These are phyloP conservation scores for Amesomyces nigricolor DNA, from an alignment of 2,329 filamentous ascomycete genomes.

Conservation along the genomic window DNA sequence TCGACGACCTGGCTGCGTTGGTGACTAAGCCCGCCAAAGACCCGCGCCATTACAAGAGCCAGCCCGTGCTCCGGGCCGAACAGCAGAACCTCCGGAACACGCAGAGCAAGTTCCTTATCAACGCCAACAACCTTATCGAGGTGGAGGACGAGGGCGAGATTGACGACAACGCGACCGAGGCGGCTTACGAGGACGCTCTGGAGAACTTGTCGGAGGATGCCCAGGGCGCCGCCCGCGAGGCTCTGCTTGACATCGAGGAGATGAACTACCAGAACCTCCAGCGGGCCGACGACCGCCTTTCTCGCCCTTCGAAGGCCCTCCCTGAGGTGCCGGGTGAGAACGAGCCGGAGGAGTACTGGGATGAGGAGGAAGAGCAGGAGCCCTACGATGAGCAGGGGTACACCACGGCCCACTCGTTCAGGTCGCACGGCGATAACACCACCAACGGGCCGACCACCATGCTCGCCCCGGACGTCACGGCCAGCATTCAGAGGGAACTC, in stretches of 20 bases:
- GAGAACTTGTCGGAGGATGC: conserved; percentile 33
- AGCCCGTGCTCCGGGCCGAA: conserved; percentile 45
- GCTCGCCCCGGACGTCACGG: conserved; percentile 66
- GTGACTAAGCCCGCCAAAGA: conserved; percentile 27
- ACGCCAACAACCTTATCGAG: conserved; percentile 19
- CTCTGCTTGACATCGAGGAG: conserved; percentile 5
- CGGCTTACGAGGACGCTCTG: conserved; percentile 42
- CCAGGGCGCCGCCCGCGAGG: conserved; percentile 2
- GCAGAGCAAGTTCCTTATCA: conserved; percentile 38
- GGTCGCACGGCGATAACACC: conserved; percentile 63
- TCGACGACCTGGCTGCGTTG: conserved; percentile 18
- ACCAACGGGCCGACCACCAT: conserved; percentile 50
- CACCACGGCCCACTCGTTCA: conserved; percentile 68
- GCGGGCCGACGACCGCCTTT: conserved; percentile 12
- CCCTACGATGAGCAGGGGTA: conserved; percentile 63
- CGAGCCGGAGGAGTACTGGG: conserved; percentile 68
- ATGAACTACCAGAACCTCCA: conserved; percentile 4
- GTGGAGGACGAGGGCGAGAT: conserved; percentile 31
- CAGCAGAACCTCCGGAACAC: conserved; percentile 39
- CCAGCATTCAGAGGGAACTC: conserved; percentile 67
- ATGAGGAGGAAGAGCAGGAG: conserved; percentile 61
- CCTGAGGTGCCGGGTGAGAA: conserved; percentile 27
- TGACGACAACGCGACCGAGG: conserved; percentile 36
- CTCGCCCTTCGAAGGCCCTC: conserved; percentile 13
- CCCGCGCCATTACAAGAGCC: conserved; percentile 48